Evolutionary conservation across 2,329 filamentous ascomycete genomes (phyloP), one percentile per base, ranked within the genome.

Genomic region (Arthrobotrys pseudoclavata): DNA sequence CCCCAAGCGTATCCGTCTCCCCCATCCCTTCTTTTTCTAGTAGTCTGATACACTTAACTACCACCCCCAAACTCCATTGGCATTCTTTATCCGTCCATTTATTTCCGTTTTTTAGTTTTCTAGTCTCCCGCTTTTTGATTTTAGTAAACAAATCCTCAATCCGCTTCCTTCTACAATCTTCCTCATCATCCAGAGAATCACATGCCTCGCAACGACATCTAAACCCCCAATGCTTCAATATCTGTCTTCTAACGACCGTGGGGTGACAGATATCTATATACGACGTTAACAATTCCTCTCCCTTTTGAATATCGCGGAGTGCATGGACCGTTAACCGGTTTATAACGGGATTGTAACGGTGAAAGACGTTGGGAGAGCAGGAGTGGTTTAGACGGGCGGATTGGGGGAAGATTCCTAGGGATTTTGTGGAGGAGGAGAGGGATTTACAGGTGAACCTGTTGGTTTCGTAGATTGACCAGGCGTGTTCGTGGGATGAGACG

Each of bases 381-480:
- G 81, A 80, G 48, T 83, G 82, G 12, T 83, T 83, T 61, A 83
- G 75, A 0, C 80, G 81, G 13, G 80, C 74, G 45, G 76, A 79
- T 47, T 79, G 52, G 37, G 83, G 69, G 76, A 81, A 82, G 3
- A 82, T 31, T 29, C 79, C 80, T 7, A 77, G 74, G 0, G 29
- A 52, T 20, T 42, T 61, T 7, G 37, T 15, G 7, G 1, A 1
- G 4, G 15, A 34, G 34, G 62, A 34, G n/a, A 62, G 37, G 5
- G 72, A 55, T 60, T 61, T 76, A 20, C 74, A 77, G 29, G 67
- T 77, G 20, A 77, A 77, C n/a, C 74, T 40, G 61, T 77, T 77
- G 3, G 74, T 77, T 70, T 77, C 67, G 48, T 62, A 77, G 22
- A 77, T 71, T 24, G 74, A 77, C 74, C 74, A 77, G n/a, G 74